These are phyloP conservation scores for Hyaloscypha finlandica DNA, from an alignment of 495 filamentous ascomycete genomes.

Conservation along the genomic window DNA sequence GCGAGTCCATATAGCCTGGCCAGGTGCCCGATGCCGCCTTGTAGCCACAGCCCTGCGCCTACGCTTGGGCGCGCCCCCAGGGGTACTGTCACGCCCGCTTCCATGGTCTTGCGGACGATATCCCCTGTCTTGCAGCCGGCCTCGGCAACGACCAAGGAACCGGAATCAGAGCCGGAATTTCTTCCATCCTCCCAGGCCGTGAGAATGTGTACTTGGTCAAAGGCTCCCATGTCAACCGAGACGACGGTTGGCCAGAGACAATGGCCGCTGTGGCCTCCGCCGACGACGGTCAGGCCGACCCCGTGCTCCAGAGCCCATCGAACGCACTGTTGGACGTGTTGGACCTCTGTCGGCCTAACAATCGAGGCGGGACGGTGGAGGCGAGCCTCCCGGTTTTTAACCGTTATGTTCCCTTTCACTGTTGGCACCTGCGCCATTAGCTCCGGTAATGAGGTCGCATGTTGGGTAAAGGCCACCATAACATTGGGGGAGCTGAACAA, in stretches of 20 bases:
- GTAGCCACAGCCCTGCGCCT: constrained; percentile 62
- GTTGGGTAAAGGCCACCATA: constrained; percentile 55
- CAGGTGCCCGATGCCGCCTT: constrained; percentile 66
- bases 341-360: constrained; percentile 49
- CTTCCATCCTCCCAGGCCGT: constrained; percentile 31
- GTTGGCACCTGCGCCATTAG: constrained; percentile 50
- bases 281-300: constrained; percentile 53
- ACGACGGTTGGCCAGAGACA: constrained; percentile 57
- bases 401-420: constrained; percentile 33
- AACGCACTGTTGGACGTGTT: constrained; percentile 58
- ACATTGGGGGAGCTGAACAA: constrained; percentile 53
- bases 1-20: constrained; percentile 57
- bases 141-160: constrained; percentile 50
- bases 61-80: constrained; percentile 63
- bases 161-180: constrained; percentile 32
- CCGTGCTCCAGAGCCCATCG: constrained; percentile 57
- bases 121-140: constrained; percentile 59
- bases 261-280: constrained; percentile 62
- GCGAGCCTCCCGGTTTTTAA: constrained; percentile 58
- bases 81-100: constrained; percentile 54
- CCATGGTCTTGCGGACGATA: constrained; percentile 55
- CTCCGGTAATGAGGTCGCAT: constrained; percentile 50
- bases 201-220: constrained; percentile 53
- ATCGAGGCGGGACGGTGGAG: constrained; percentile 47
- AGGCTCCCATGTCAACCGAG: constrained; percentile 59